These are phyloP conservation scores for Conticribra guillardii DNA, from an alignment of 108 stramenopile genomes.

Conservation along the genomic window DNA sequence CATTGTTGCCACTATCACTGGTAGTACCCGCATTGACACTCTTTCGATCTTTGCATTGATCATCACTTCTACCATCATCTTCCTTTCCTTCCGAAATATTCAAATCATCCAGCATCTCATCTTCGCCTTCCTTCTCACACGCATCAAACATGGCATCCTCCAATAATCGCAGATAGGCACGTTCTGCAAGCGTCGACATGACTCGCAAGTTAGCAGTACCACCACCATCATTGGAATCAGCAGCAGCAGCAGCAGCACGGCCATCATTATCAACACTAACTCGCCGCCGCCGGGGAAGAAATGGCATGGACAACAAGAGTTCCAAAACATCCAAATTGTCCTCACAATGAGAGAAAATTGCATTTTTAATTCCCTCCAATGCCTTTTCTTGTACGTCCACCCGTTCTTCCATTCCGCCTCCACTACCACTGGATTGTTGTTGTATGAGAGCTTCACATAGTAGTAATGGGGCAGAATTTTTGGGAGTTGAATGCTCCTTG, in stretches of 20 bases:
- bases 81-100: constrained; percentile 29
- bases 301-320: constrained; percentile 62
- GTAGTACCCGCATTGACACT: background rate
- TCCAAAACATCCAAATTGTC: constrained; percentile 66
- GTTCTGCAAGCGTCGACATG: too few relatives aligned
- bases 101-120: constrained; percentile 73
- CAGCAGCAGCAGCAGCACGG: background rate
- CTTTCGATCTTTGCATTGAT: background rate
- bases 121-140: constrained; percentile 81
- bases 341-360: constrained; percentile 54
- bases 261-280: too few relatives aligned
- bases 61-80: background rate
- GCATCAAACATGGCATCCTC: constrained; percentile 88
- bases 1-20: background rate
- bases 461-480: too few relatives aligned
- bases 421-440: too few relatives aligned
- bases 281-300: constrained; percentile 54
- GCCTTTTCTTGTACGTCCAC: constrained; percentile 57
- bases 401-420: constrained; percentile 61
- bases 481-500: too few relatives aligned
- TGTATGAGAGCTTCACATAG: constrained; percentile 41
- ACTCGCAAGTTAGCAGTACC: background rate
- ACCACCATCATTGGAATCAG: background rate
- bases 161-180: constrained; percentile 74
- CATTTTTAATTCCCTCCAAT: constrained; percentile 56